These are phyloP conservation scores for Sugiyamaella castrensis DNA, from an alignment of 1,139 yeast species.

Conservation along the genomic window DNA sequence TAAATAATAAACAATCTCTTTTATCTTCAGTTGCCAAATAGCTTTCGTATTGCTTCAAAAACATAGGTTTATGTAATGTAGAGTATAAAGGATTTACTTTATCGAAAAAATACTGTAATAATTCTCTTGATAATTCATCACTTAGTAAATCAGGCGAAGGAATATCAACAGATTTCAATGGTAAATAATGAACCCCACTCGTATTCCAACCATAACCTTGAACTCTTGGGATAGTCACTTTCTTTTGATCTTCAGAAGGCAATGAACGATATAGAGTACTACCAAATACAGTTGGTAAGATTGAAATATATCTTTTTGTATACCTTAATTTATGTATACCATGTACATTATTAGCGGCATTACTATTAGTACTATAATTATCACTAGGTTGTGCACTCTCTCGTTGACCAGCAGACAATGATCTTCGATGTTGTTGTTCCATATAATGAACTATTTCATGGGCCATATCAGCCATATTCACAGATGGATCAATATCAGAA, in stretches of 20 bases:
- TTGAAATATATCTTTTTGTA: conserved; percentile 49
- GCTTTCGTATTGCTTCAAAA: conserved; percentile 49
- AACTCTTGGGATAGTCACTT: conserved; percentile 50
- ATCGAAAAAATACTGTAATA: conserved; percentile 46
- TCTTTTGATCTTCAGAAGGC: conserved; percentile 40
- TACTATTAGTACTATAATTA: neutral
- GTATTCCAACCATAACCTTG: conserved; percentile 69
- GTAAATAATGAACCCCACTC: conserved; percentile 54
- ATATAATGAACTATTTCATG: conserved; percentile 9
- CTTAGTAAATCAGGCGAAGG: conserved; percentile 17
- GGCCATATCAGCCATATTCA: conserved; percentile 10
- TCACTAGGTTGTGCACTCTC: conserved; percentile 1
- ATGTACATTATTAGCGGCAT: neutral
- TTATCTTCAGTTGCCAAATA: conserved; percentile 35
- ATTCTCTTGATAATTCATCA: conserved; percentile 21
- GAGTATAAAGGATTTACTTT: conserved; percentile 56
- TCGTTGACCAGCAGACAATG: neutral
- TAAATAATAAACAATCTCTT: conserved; percentile 44
- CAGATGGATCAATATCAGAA: neutral
- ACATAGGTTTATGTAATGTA: conserved; percentile 54
- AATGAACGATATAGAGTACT: conserved; percentile 41
- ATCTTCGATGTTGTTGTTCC: conserved; percentile 4
- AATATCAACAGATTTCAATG: conserved; percentile 43
- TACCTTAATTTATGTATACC: conserved; percentile 45
- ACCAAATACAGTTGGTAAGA: conserved; percentile 49